Conservation (phyloP, 352 stramenopile species). For the Paralagenidium karlingii region DNA sequence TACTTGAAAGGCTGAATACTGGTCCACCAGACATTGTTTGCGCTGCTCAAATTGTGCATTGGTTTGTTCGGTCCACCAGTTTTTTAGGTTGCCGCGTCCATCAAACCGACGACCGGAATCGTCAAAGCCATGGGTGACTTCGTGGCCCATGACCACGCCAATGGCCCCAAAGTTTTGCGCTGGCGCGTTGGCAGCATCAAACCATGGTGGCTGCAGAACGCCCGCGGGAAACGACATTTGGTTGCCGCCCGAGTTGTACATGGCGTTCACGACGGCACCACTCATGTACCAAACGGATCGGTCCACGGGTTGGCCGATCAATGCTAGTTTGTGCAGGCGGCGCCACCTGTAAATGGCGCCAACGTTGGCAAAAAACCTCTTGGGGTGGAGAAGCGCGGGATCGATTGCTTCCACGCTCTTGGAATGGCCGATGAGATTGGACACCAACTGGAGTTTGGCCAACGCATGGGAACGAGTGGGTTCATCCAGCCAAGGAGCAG, state of each 20-base stretch:
- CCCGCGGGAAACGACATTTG: constrained; percentile 78
- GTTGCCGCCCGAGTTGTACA: no score
- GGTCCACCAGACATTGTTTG: constrained; percentile 11
- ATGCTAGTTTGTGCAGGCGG: constrained; percentile 46
- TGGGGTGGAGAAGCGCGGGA: no score
- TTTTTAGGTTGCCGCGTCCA: constrained; percentile 44
- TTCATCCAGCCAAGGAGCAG: constrained; percentile 64
- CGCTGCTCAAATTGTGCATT: constrained; percentile 24
- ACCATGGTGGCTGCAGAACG: constrained; percentile 68
- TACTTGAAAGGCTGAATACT: constrained; percentile 8
- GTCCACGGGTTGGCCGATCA: constrained; percentile 34
- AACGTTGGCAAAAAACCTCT: no score
- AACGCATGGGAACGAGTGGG: constrained; percentile 33
- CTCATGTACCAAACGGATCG: no score
- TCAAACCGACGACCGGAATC: constrained; percentile 57
- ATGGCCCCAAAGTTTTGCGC: no score
- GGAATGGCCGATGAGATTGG: no score
- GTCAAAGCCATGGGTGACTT: constrained; percentile 75
- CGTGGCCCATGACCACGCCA: no score
- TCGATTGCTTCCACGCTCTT: no score
- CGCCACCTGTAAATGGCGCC: constrained; percentile 25
- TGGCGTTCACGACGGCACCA: no score
- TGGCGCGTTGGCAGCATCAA: no score
- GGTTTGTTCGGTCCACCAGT: constrained; percentile 63
- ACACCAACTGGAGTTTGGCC: no score